These are phyloP conservation scores for Geranomyces michiganensis DNA, from an alignment of 192 early-diverging fungal genomes.

Conservation along the genomic window DNA sequence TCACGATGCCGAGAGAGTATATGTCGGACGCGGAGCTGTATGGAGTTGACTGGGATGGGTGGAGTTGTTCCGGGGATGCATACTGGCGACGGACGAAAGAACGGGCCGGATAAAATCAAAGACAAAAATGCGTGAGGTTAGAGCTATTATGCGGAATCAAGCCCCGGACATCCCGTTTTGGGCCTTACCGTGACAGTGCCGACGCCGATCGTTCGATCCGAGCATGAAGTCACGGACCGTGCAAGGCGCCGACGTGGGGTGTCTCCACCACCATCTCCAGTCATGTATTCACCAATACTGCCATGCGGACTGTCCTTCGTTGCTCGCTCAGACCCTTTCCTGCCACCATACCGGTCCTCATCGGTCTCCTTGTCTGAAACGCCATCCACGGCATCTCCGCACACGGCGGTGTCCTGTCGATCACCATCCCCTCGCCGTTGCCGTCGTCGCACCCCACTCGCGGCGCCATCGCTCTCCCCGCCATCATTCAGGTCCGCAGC, in stretches of 20 bases:
- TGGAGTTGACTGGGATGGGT: constrained; percentile 37
- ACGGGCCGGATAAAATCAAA: no score
- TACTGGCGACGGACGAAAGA: constrained; percentile 46
- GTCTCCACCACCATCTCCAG: no score
- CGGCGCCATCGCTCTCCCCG: not conserved
- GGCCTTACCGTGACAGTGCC: constrained; percentile 72
- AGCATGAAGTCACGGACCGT: not conserved
- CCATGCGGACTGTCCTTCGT: not conserved
- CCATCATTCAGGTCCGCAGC: constrained; percentile 44
- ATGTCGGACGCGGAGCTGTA: constrained; percentile 73
- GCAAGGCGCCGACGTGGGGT: not conserved
- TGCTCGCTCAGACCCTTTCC: not conserved
- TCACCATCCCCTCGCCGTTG: not conserved
- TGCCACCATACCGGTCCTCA: no score
- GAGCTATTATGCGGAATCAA: no score
- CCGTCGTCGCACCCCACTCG: not conserved
- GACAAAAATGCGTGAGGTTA: no score
- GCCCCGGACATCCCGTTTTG: not conserved
- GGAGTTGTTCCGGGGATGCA: constrained; percentile 84
- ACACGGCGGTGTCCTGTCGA: not conserved
- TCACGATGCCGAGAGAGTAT: constrained; percentile 93
- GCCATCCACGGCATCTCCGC: not conserved
- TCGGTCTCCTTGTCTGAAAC: no score
- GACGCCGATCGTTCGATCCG: constrained; percentile 62
- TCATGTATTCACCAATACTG: not conserved